Evolutionary conservation across 495 filamentous ascomycete species (phyloP).

Genomic region (Aspergillus hancockii): DNA sequence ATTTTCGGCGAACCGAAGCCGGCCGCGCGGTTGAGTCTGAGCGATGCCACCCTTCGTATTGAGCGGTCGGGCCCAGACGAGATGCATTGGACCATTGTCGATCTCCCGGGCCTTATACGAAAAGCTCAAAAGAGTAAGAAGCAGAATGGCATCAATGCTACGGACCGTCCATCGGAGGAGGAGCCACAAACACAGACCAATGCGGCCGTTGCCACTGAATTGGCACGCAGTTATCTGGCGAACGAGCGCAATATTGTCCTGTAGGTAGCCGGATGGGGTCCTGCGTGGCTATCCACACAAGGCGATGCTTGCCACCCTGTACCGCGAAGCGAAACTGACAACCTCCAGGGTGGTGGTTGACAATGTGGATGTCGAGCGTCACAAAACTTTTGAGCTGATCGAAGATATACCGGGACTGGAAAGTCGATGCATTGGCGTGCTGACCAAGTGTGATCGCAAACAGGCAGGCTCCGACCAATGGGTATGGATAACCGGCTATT

Average conservation of each 20-base stretch:
- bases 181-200: background rate
- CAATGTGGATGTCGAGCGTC: slow-evolving; percentile 8
- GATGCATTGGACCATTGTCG: slow-evolving; percentile 13
- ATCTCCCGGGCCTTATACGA: slow-evolving; percentile 6
- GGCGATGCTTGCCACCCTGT: no score
- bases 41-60: slow-evolving; percentile 8
- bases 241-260: slow-evolving; percentile 13
- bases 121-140: background rate
- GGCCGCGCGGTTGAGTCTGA: background rate
- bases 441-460: slow-evolving; percentile 6
- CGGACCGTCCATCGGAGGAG: background rate
- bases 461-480: slow-evolving; percentile 6
- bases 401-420: background rate
- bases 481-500: background rate
- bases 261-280: background rate
- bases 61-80: slow-evolving; percentile 11
- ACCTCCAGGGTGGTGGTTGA: slow-evolving; percentile 4
- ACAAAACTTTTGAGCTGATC: background rate
- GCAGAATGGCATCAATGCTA: background rate
- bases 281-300: no score
- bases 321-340: no score
- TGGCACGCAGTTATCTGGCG: background rate
- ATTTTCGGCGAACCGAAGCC: background rate
- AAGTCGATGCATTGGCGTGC: slow-evolving; percentile 7
- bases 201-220: background rate